Base-by-base conservation (phyloP, 202 grass and related monocot species). In the Alloteropsis angusta region DNA sequence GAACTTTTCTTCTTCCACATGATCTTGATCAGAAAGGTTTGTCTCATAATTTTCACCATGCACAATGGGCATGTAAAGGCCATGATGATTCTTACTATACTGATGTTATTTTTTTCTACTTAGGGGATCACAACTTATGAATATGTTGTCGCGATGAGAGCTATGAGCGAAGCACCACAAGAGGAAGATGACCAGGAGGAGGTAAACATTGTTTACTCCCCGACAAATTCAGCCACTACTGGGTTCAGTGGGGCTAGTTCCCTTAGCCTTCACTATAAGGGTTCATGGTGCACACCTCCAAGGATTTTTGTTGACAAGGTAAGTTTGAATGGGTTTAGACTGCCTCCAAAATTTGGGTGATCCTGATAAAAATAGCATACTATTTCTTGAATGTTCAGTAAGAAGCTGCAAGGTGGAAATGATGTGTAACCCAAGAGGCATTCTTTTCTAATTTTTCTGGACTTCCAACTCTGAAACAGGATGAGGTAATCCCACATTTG, bases 1-100 rank as follows among this genome's bases (percentile, higher is more conserved):
- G 93, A 97, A 79, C 90, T 97, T 65, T 93, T 97, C 82, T 93
- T 97, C 87, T 97, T 97, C 76, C 93, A 97, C 82, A 89, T 97
- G 83, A 87, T 97, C 76, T 74, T 97, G 79, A 97, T 97, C 39
- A 84, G 84, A 84, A 97, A 97, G 93, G 93, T 97, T 68, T 71
- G 60, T 77, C 9, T 72, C 45, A 58, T 43, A 32, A 41, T 81
- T 68, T 59, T 47, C 17, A 34, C 15, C 43, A 65, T 60, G 61
- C 15, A 23, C 2, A 64, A 49, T 28, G 16, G 19, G 41, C 80
- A 45, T 58, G 30, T 23, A 75, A 49, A 37, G 15, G 8, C 16
- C 5, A 21, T 55, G 38, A 12, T 42, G 43, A 45, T 70, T 80
- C 21, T 60, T 68, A 60, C 38, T 78, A 77, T 56, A 13, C 14